phyloP scores from a whole-genome alignment of 2,329 filamentous ascomycete genomes.

The Sarocladium oryzae region DNA sequence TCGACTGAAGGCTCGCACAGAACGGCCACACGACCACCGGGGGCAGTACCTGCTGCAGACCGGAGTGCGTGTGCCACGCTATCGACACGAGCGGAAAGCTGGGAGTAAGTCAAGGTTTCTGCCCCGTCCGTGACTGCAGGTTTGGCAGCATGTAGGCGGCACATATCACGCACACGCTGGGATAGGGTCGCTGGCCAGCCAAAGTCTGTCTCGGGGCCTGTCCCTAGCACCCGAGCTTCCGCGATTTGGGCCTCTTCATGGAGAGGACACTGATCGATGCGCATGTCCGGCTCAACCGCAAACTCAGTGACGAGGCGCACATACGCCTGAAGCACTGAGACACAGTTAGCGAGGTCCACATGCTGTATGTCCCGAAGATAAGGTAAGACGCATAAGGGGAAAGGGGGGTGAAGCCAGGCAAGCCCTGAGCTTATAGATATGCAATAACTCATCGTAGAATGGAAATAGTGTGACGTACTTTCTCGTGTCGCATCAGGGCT shows the following conservation, averaged over 20 bases:
- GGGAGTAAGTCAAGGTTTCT: constrained; percentile 15
- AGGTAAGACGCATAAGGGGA: neutral
- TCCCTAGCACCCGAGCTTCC: constrained; percentile 10
- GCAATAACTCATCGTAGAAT: neutral
- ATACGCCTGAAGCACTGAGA: neutral
- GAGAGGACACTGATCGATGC: neutral
- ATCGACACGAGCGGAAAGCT: neutral
- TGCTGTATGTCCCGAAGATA: too few species aligned
- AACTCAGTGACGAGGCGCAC: neutral
- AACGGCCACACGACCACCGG: neutral
- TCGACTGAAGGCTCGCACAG: constrained; percentile 21
- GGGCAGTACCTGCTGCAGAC: neutral
- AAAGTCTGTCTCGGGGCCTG: constrained; percentile 8
- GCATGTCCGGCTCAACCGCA: neutral
- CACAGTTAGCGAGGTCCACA: neutral
- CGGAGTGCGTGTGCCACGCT: neutral
- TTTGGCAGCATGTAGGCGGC: constrained; percentile 5
- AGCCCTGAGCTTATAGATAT: neutral
- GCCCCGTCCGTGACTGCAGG: constrained; percentile 5
- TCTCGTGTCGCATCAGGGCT: neutral
- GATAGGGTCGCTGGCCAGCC: constrained; percentile 12
- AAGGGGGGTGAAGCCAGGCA: neutral
- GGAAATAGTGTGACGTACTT: neutral
- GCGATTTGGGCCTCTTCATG: neutral
- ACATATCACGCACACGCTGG: constrained; percentile 10